These are phyloP conservation scores for Ambrosia trifida DNA, from an alignment of 129 eudicot genomes.

Conservation along the genomic window DNA sequence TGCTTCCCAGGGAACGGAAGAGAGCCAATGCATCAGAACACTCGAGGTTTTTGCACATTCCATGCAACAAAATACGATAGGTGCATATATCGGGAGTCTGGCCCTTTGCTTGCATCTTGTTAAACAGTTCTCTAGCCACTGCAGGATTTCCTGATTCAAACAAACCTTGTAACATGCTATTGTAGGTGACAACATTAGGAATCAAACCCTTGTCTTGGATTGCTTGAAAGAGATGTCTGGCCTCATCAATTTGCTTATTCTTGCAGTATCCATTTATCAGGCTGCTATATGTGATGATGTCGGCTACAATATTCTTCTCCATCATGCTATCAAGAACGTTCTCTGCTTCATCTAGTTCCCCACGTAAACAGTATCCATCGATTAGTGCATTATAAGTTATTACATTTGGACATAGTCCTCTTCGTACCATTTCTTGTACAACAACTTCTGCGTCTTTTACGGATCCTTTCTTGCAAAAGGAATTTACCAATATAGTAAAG, in stretches of 20 bases:
- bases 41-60: slow-evolving; percentile 13
- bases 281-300: slow-evolving; percentile 28
- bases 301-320: slow-evolving; percentile 10
- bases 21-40: slow-evolving; percentile 23
- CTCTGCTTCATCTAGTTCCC: slow-evolving; percentile 25
- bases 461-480: slow-evolving; percentile 27
- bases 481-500: slow-evolving; percentile 23
- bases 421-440: slow-evolving; percentile 11
- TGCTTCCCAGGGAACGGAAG: not conserved
- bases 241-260: slow-evolving; percentile 21
- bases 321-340: slow-evolving; percentile 23
- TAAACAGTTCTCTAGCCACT: slow-evolving; percentile 19
- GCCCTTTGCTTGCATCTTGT: slow-evolving; percentile 22
- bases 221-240: slow-evolving; percentile 29
- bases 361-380: slow-evolving; percentile 48
- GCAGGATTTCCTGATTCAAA: slow-evolving; percentile 11
- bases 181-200: slow-evolving; percentile 21
- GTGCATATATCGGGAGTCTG: slow-evolving; percentile 14
- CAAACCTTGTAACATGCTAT: slow-evolving; percentile 21
- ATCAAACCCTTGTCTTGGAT: slow-evolving; percentile 24
- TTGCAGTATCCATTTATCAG: slow-evolving; percentile 30
- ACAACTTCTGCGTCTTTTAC: slow-evolving; percentile 23
- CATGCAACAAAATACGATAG: slow-evolving; percentile 11
- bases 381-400: slow-evolving; percentile 26
- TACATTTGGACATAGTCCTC: slow-evolving; percentile 27